phyloP scores from a whole-genome alignment of 2,329 filamentous ascomycete species.

The Apiospora sp. region DNA sequence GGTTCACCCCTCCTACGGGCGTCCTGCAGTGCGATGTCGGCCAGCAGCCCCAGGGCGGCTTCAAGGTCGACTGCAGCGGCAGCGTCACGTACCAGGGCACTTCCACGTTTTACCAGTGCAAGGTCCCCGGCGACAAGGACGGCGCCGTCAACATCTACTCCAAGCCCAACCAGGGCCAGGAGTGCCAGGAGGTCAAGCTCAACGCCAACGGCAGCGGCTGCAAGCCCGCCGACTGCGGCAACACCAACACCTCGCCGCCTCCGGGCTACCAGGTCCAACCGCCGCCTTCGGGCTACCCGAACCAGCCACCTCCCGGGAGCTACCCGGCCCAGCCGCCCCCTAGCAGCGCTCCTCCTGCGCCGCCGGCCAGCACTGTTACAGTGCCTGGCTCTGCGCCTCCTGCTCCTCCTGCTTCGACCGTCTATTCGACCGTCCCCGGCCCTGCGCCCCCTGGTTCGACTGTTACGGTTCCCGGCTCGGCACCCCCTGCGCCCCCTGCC shows the following conservation, averaged over 20 bases:
- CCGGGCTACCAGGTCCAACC: background rate
- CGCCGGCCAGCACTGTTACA: background rate
- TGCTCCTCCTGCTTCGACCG: background rate
- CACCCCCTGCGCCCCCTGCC: background rate
- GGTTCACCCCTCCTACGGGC: conserved; percentile 65
- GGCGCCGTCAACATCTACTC: conserved; percentile 64
- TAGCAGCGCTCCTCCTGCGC: background rate
- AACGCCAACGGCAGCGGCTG: conserved; percentile 10
- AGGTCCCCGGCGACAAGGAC: conserved; percentile 55
- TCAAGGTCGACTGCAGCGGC: conserved; percentile 62
- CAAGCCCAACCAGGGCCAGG: conserved; percentile 40
- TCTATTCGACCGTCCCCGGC: background rate
- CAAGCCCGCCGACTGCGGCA: background rate
- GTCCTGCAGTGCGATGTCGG: conserved; percentile 70
- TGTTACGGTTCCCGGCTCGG: background rate
- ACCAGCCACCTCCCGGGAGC: background rate
- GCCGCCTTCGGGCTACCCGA: background rate
- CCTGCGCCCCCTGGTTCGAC: background rate
- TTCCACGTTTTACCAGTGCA: conserved; percentile 66
- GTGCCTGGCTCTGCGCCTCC: background rate
- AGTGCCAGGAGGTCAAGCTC: conserved; percentile 21
- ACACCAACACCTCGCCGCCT: background rate
- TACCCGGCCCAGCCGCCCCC: background rate
- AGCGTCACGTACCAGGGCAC: conserved; percentile 59
- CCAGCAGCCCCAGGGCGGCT: conserved; percentile 59